Percentiles rank a stretch among this genome's conserved stretches.
Conservation (phyloP, 179 eudicot species). For the Camellia oleifera region DNA sequence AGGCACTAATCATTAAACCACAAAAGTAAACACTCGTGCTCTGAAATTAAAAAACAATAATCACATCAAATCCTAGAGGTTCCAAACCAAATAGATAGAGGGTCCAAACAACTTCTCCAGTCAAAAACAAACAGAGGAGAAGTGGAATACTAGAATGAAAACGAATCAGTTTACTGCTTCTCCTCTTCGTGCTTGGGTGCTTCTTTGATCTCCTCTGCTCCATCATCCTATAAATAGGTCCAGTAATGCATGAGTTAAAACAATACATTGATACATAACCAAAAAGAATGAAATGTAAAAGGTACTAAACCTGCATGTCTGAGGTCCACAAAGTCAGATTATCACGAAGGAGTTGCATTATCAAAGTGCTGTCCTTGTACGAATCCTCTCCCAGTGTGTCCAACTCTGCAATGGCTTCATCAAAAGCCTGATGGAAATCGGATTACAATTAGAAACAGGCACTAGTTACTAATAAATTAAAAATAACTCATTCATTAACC, state of each 20-base stretch:
- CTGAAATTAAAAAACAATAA: no score
- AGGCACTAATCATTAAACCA: no score
- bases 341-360: constrained; percentile 18
- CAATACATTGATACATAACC: background rate
- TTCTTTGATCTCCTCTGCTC: constrained; percentile 23
- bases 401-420: no score
- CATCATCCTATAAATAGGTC: constrained; percentile 22
- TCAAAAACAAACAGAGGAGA: background rate
- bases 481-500: no score
- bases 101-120: constrained; percentile 6
- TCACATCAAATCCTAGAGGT: no score
- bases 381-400: no score
- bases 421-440: no score
- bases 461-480: no score
- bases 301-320: constrained; percentile 17
- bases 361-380: constrained; percentile 19
- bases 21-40: no score
- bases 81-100: no score
- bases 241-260: background rate
- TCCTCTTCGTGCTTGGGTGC: constrained; percentile 26
- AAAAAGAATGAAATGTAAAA: background rate
- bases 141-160: background rate
- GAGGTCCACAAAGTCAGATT: constrained; percentile 24
- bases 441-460: no score
- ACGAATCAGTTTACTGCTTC: background rate